phyloP scores from a whole-genome alignment of 352 stramenopile genomes.

The Globisporangium canariense region DNA sequence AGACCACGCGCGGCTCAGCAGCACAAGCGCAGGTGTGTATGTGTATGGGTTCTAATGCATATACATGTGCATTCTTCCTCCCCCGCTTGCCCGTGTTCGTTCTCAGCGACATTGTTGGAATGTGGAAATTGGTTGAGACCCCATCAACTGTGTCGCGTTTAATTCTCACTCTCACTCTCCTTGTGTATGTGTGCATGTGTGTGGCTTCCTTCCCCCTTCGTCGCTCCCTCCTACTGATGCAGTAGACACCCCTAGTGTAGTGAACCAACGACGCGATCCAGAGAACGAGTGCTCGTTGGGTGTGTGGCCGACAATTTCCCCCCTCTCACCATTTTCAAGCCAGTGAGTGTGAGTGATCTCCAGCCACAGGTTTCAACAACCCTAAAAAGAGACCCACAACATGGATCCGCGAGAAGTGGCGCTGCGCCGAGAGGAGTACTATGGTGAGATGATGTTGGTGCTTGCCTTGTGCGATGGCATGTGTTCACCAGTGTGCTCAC shows the following conservation, averaged over 20 bases:
- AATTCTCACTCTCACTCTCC: not conserved
- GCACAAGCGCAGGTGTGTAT: not conserved
- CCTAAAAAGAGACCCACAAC: not conserved
- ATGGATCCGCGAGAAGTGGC: slow-evolving; percentile 41
- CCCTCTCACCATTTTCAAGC: not conserved
- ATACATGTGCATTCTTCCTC: not conserved
- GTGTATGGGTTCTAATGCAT: not conserved
- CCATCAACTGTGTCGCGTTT: not conserved
- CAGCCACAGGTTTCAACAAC: not conserved
- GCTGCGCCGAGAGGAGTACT: slow-evolving; percentile 52
- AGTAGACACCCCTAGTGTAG: not conserved
- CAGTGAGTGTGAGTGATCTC: not conserved
- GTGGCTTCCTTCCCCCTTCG: too few species aligned
- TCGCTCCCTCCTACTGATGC: not conserved
- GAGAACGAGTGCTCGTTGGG: not conserved
- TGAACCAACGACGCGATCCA: not conserved
- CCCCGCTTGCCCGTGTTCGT: not conserved
- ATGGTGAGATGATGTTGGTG: slow-evolving; percentile 22
- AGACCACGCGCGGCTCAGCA: not conserved
- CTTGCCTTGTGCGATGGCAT: not conserved
- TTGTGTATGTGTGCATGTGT: not conserved
- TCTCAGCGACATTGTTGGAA: not conserved
- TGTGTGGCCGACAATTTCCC: not conserved
- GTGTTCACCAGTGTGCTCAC: not conserved
- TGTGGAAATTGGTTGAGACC: slow-evolving; percentile 8